Percentiles rank a stretch among this genome's conserved stretches.
Evolutionary conservation across 371 early-diverging fungal genomes (phyloP).

Genomic region (Umbelopsis sp.): DNA sequence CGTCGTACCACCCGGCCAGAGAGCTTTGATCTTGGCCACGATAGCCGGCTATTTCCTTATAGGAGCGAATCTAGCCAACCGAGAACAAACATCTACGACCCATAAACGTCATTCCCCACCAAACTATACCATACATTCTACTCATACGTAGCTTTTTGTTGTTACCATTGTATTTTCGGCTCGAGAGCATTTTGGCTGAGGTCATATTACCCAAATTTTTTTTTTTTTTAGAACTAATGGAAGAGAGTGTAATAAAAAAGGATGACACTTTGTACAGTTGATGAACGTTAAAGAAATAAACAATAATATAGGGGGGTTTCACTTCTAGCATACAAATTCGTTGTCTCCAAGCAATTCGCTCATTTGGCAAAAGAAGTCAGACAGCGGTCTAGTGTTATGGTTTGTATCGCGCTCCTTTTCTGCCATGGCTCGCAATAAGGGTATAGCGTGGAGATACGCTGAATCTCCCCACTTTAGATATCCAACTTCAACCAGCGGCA

Average conservation of each 20-base stretch:
- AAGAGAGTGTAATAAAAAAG: no score
- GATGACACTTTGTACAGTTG: neutral
- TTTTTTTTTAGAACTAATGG: no score
- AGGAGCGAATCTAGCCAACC: neutral
- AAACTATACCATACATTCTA: neutral
- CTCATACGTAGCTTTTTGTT: neutral
- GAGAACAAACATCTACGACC: neutral
- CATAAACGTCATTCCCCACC: neutral
- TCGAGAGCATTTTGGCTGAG: no score
- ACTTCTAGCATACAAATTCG: conserved; percentile 11
- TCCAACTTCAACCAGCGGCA: conserved; percentile 39
- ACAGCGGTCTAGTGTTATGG: conserved; percentile 7
- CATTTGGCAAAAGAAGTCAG: conserved; percentile 11
- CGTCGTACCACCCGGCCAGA: neutral
- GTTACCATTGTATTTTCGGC: no score
- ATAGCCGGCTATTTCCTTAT: neutral
- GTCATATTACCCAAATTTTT: no score
- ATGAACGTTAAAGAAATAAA: neutral
- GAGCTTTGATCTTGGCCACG: neutral
- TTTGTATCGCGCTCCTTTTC: neutral
- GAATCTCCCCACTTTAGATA: conserved; percentile 43
- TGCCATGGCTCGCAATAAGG: neutral
- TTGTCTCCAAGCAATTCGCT: conserved; percentile 6
- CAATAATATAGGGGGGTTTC: neutral
- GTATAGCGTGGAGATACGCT: conserved; percentile 20